Conservation (phyloP, 2,329 filamentous ascomycete genomes). For the Ambrosiella beaveri region DNA sequence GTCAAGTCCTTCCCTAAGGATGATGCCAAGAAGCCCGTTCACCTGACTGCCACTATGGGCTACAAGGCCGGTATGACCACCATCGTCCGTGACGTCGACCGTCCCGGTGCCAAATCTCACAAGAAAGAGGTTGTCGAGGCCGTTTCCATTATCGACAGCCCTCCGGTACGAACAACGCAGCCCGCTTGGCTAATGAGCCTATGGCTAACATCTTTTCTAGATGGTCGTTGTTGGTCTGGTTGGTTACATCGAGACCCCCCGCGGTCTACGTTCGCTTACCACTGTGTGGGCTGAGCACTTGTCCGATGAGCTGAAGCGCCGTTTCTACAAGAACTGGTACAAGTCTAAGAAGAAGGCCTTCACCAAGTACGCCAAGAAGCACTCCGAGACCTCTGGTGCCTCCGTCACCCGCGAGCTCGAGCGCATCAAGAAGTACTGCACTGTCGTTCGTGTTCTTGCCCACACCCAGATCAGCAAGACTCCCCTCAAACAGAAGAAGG, state of each 20-base stretch:
- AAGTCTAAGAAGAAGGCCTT: slow-evolving; percentile 99
- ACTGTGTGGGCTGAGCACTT: slow-evolving; percentile 99
- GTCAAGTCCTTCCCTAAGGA: slow-evolving; percentile 99
- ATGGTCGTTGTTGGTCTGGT: slow-evolving; percentile 99
- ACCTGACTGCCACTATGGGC: slow-evolving; percentile 94
- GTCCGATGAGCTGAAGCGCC: slow-evolving; percentile 95
- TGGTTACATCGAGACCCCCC: slow-evolving; percentile 99
- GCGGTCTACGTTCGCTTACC: slow-evolving; percentile 96
- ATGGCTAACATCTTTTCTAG: slow-evolving; percentile 58
- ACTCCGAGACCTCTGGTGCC: slow-evolving; percentile 80
- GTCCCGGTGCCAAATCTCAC: slow-evolving; percentile 94
- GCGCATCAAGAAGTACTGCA: slow-evolving; percentile 99
- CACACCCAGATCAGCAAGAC: slow-evolving; percentile 99
- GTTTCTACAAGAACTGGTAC: slow-evolving; percentile 99
- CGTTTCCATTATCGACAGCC: slow-evolving; percentile 75
- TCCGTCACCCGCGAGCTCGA: slow-evolving; percentile 94
- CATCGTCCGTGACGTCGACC: slow-evolving; percentile 97
- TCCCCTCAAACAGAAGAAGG: slow-evolving; percentile 99
- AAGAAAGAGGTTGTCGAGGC: slow-evolving; percentile 96
- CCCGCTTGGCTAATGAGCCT: slow-evolving; percentile 58
- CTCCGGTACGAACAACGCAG: slow-evolving; percentile 83
- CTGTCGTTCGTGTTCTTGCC: slow-evolving; percentile 94
- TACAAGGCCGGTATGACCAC: slow-evolving; percentile 99
- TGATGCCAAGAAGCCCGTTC: slow-evolving; percentile 98
- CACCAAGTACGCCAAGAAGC: slow-evolving; percentile 99